These are phyloP conservation scores for Parmelia sp. DNA, from an alignment of 495 filamentous ascomycete genomes.

Conservation along the genomic window DNA sequence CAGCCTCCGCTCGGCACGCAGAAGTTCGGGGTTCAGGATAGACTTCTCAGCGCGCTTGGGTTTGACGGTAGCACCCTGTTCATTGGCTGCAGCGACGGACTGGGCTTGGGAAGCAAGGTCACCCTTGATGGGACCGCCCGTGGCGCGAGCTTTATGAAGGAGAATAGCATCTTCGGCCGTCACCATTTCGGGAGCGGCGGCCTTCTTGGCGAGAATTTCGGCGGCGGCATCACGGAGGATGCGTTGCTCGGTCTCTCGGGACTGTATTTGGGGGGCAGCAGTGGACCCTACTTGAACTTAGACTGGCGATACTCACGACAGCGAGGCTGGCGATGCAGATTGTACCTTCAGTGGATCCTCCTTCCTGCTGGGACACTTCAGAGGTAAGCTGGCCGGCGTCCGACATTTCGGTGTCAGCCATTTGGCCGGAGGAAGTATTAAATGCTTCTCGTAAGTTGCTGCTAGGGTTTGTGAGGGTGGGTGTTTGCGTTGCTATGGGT, in stretches of 20 bases:
- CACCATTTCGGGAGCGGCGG: constrained; percentile 13
- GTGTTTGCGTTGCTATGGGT: background rate
- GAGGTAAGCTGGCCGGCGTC: constrained; percentile 28
- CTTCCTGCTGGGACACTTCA: constrained; percentile 30
- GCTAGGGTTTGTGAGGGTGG: background rate
- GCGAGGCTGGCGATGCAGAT: background rate
- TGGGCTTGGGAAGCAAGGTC: constrained; percentile 16
- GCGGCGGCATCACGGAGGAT: constrained; percentile 19
- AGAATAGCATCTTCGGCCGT: constrained; percentile 29
- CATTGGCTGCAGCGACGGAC: constrained; percentile 21
- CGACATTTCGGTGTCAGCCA: constrained; percentile 12
- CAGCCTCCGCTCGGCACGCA: constrained; percentile 25
- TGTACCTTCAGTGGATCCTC: constrained; percentile 29
- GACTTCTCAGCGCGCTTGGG: background rate
- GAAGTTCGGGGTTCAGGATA: background rate
- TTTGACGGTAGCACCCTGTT: constrained; percentile 8
- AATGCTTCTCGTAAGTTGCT: constrained; percentile 3
- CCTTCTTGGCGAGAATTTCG: constrained; percentile 17
- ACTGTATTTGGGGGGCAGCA: constrained; percentile 35
- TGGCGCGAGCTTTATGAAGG: constrained; percentile 29
- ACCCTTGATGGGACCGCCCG: constrained; percentile 18
- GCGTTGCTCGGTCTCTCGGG: constrained; percentile 26
- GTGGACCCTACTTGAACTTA: constrained; percentile 23
- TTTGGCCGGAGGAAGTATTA: constrained; percentile 4
- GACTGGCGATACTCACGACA: background rate